These are phyloP conservation scores for Priceomyces melissophilus DNA, from an alignment of 805 yeast genomes.

Conservation along the genomic window DNA sequence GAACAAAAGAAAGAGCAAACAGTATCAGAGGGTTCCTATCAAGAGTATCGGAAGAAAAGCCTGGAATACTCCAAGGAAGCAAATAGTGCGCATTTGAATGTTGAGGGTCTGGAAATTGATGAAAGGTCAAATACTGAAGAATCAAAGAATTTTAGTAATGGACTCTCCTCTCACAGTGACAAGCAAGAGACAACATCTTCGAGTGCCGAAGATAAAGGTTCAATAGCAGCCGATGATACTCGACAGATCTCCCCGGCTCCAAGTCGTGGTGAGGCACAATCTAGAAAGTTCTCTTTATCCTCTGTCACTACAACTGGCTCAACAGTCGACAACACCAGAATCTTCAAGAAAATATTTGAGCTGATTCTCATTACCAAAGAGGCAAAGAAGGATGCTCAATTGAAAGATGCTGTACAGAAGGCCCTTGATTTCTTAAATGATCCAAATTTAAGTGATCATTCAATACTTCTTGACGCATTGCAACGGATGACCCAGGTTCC, in stretches of 20 bases:
- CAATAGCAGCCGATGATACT: not conserved
- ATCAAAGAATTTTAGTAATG: not conserved
- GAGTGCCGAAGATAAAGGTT: not conserved
- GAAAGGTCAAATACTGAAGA: not conserved
- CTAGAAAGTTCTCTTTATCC: constrained; percentile 13
- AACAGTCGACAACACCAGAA: constrained; percentile 20
- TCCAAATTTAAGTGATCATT: constrained; percentile 40
- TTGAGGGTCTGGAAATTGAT: not conserved
- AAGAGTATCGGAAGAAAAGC: no score
- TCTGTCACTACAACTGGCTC: constrained; percentile 15
- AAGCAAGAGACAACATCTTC: not conserved
- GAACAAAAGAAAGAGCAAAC: no score
- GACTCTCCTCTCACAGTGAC: not conserved
- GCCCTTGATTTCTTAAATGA: constrained; percentile 42
- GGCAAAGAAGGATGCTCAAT: constrained; percentile 47
- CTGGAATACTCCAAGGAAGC: no score
- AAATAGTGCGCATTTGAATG: no score
- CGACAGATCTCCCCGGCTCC: constrained; percentile 7
- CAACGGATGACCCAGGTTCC: constrained; percentile 70
- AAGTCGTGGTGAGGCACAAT: constrained; percentile 4
- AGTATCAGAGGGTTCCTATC: no score
- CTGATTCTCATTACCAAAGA: constrained; percentile 58
- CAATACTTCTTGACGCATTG: constrained; percentile 72
- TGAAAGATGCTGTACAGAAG: constrained; percentile 35
- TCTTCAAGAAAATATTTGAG: constrained; percentile 56